These are phyloP conservation scores for Daldinia sp. DNA, from an alignment of 2,329 filamentous ascomycete species.

Conservation along the genomic window DNA sequence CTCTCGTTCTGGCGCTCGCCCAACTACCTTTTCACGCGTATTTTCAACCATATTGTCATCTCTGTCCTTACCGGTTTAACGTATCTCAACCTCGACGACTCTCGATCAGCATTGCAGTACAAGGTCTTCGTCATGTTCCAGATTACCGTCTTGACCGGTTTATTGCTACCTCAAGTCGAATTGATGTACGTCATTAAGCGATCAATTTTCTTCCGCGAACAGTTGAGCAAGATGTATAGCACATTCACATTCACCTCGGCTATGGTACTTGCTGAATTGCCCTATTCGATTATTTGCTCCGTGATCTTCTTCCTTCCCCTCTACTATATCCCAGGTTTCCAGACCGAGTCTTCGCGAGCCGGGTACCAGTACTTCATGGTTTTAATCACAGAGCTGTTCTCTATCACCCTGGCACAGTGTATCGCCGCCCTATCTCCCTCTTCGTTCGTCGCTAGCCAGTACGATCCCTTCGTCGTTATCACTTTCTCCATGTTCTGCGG, in stretches of 20 bases:
- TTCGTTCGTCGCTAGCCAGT: conserved; percentile 79
- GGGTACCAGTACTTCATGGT: conserved; percentile 90
- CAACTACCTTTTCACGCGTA: conserved; percentile 86
- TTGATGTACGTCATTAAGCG: conserved; percentile 83
- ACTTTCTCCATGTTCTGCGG: conserved; percentile 87
- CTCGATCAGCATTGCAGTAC: conserved; percentile 80
- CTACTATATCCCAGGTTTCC: conserved; percentile 85
- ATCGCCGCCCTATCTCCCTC: conserved; percentile 80
- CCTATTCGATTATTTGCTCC: conserved; percentile 82
- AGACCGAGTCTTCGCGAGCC: conserved; percentile 67
- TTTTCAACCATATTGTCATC: conserved; percentile 85
- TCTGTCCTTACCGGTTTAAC: conserved; percentile 80
- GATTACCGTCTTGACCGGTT: conserved; percentile 81
- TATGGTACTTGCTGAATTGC: conserved; percentile 84
- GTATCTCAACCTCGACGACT: conserved; percentile 80
- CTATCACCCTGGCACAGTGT: conserved; percentile 79
- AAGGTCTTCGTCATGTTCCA: conserved; percentile 92
- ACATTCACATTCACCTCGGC: conserved; percentile 79
- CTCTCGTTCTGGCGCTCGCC: conserved; percentile 84
- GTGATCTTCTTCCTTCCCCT: conserved; percentile 82
- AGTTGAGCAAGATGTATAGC: conserved; percentile 85
- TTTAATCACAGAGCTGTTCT: conserved; percentile 83
- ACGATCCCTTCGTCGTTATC: conserved; percentile 85
- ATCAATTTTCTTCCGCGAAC: conserved; percentile 85
- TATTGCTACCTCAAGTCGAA: conserved; percentile 86